Conservation (phyloP, 2,329 filamentous ascomycete species). For the Aspergillus versicolor region DNA sequence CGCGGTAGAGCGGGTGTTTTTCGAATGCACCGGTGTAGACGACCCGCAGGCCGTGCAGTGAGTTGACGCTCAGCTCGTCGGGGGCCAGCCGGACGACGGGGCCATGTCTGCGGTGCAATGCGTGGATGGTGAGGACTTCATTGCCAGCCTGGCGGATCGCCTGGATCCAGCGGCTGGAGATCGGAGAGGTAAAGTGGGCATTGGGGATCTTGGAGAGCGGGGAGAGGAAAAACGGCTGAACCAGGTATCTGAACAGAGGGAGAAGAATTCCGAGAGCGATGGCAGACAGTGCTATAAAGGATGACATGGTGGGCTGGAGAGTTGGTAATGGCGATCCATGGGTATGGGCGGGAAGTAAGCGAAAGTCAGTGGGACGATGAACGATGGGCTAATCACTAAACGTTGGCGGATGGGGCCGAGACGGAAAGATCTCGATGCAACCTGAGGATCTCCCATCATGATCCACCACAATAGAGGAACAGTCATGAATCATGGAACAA, state of each 20-base stretch:
- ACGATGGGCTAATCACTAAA: too few species aligned
- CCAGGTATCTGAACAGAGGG: conserved; percentile 24
- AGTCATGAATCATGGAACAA: too few species aligned
- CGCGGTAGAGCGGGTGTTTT: conserved; percentile 64
- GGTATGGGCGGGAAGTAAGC: background rate
- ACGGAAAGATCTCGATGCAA: too few species aligned
- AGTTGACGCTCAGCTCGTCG: conserved; percentile 64
- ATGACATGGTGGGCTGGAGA: background rate
- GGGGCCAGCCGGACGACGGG: conserved; percentile 62
- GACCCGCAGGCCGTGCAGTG: conserved; percentile 54
- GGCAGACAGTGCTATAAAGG: background rate
- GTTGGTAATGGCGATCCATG: background rate
- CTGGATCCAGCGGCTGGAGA: conserved; percentile 64
- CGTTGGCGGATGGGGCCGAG: too few species aligned
- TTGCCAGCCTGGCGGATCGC: conserved; percentile 51
- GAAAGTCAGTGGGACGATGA: too few species aligned
- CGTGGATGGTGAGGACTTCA: conserved; percentile 61
- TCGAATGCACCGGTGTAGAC: conserved; percentile 70
- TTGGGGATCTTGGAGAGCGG: conserved; percentile 61
- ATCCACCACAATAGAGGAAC: too few species aligned
- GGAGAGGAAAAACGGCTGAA: conserved; percentile 47
- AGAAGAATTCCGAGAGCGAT: background rate
- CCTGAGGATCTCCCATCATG: too few species aligned
- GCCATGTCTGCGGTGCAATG: conserved; percentile 54
- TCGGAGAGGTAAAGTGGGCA: conserved; percentile 61